A percentile compares a stretch with the other conserved stretches of the same genome.
Evolutionary conservation across 129 eudicot genomes (phyloP).

Genomic region (Saposhnikovia divaricata): DNA sequence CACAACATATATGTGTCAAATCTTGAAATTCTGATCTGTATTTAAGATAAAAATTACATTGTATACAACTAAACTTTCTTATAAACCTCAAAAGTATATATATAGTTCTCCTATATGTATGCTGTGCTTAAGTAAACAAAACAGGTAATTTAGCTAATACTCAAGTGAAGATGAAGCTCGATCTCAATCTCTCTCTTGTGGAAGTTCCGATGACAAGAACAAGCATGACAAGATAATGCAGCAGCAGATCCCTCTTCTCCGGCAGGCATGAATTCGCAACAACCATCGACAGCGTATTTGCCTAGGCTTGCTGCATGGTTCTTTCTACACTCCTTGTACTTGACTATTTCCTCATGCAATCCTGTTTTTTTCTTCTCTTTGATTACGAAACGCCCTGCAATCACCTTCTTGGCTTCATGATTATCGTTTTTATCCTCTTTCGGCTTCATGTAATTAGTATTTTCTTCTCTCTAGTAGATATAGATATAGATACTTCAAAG

Average conservation of each 20-base stretch:
- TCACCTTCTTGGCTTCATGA: conserved; percentile 6
- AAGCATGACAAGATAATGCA: conserved; percentile 13
- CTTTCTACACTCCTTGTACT: conserved; percentile 16
- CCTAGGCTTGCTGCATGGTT: conserved; percentile 15
- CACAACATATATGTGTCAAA: neutral
- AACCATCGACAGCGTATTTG: conserved; percentile 11
- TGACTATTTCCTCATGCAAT: neutral
- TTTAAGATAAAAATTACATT: neutral
- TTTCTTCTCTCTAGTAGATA: neutral
- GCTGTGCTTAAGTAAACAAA: neutral
- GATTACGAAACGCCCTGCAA: neutral
- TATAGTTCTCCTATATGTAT: no score
- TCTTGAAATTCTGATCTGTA: neutral
- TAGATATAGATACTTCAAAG: no score
- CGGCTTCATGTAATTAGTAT: neutral
- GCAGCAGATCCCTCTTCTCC: conserved; percentile 13
- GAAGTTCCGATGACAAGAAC: conserved; percentile 16
- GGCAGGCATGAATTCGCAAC: conserved; percentile 17
- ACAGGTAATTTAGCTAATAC: neutral
- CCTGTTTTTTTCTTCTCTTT: conserved; percentile 4
- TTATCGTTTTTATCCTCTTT: neutral
- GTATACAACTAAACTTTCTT: neutral
- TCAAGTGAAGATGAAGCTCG: neutral
- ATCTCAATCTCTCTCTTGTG: conserved; percentile 10
- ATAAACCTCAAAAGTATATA: neutral